Evolutionary conservation across 2,329 filamentous ascomycete species (phyloP).

Genomic region (Ophiostoma angusticollis): DNA sequence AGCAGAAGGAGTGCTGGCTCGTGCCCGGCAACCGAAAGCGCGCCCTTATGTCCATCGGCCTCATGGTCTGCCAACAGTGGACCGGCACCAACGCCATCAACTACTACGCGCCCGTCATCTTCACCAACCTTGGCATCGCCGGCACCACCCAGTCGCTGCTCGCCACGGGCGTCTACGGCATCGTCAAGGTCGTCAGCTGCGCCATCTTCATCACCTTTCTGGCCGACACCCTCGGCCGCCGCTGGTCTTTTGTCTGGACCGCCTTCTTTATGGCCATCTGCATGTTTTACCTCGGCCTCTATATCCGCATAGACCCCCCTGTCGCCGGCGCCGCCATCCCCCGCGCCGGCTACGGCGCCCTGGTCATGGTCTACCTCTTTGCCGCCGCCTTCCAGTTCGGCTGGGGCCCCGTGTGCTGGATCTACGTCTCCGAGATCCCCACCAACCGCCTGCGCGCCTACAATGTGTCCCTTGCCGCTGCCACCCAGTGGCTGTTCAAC

Average conservation of each 20-base stretch:
- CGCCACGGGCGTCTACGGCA: conserved; percentile 49
- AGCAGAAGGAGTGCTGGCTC: conserved; percentile 20
- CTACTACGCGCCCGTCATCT: conserved; percentile 22
- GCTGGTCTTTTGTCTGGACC: conserved; percentile 44
- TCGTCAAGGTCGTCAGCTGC: conserved; percentile 46
- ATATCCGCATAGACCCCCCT: conserved; percentile 35
- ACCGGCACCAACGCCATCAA: conserved; percentile 25
- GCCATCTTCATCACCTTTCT: conserved; percentile 44
- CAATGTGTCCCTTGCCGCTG: conserved; percentile 48
- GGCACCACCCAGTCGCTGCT: conserved; percentile 41
- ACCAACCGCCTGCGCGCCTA: conserved; percentile 43
- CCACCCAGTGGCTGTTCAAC: conserved; percentile 53
- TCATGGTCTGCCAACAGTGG: conserved; percentile 42
- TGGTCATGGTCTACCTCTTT: conserved; percentile 52
- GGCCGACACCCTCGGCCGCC: conserved; percentile 45
- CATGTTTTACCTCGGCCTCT: conserved; percentile 52
- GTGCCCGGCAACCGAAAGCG: conserved; percentile 32
- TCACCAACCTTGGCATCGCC: conserved; percentile 21
- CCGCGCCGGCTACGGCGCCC: conserved; percentile 37
- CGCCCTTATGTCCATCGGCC: conserved; percentile 32
- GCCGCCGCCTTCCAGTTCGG: conserved; percentile 47
- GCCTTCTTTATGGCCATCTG: conserved; percentile 17
- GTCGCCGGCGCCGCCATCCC: conserved; percentile 25
- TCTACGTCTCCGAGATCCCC: conserved; percentile 46
- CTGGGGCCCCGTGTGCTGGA: conserved; percentile 54